Conservation (phyloP, 116 monocot genomes). For the Zostera marina region DNA sequence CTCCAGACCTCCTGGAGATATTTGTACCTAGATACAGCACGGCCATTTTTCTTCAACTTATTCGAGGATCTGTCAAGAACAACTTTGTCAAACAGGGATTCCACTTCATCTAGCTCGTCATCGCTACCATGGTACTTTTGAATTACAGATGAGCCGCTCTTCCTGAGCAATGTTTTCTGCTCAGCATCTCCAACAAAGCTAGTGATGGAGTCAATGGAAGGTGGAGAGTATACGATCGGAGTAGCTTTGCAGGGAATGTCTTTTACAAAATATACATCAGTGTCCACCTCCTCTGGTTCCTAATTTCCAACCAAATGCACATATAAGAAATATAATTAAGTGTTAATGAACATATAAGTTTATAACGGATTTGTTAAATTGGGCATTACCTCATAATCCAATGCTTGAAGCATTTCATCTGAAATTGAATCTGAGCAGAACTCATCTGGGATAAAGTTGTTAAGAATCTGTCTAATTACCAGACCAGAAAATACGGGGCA, state of each 20-base stretch:
- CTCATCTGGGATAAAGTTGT: conserved; percentile 58
- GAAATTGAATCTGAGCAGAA: conserved; percentile 76
- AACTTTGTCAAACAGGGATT: conserved; percentile 41
- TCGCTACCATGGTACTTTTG: conserved; percentile 73
- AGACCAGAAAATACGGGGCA: conserved; percentile 62
- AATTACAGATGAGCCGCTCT: conserved; percentile 37
- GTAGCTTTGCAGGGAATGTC: conserved; percentile 36
- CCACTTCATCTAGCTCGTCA: conserved; percentile 78
- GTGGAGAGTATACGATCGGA: conserved; percentile 37
- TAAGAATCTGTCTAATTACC: conserved; percentile 60
- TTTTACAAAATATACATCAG: background rate
- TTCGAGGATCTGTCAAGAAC: conserved; percentile 18
- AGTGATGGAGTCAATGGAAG: conserved; percentile 23
- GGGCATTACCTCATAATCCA: conserved; percentile 48
- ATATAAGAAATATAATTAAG: background rate
- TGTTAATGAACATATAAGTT: background rate
- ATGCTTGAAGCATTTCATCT: conserved; percentile 34
- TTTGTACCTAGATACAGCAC: background rate
- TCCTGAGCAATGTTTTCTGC: conserved; percentile 6
- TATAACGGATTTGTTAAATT: background rate
- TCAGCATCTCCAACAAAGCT: conserved; percentile 25
- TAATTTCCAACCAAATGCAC: background rate
- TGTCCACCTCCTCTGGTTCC: background rate
- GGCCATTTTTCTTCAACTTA: conserved; percentile 1
- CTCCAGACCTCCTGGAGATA: conserved; percentile 3